A percentile compares a stretch with the other conserved stretches of the same genome.
Evolutionary conservation across 78 protist species (phyloP).

Genomic region (Chrysochromulina parva): DNA sequence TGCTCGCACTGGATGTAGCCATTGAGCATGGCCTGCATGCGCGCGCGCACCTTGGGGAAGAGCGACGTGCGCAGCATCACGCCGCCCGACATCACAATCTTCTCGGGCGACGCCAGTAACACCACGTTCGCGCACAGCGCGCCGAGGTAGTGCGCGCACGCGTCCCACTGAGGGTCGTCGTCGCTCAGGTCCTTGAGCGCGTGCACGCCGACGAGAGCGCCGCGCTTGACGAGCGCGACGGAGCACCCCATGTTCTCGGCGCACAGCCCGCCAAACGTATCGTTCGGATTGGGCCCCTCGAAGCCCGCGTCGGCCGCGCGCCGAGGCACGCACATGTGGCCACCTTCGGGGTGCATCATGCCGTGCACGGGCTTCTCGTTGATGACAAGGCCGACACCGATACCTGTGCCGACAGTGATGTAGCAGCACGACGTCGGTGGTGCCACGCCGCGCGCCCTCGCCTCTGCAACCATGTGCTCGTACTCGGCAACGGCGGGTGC

Average conservation of each 20-base stretch:
- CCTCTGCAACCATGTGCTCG: neutral
- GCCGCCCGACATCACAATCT: conserved; percentile 85
- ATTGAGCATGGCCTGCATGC: conserved; percentile 34
- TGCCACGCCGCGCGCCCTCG: neutral
- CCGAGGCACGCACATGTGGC: conserved; percentile 64
- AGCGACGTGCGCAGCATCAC: conserved; percentile 69
- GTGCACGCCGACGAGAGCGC: conserved; percentile 31
- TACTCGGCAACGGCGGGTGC: conserved; percentile 81
- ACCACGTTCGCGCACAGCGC: conserved; percentile 68
- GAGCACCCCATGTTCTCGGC: conserved; percentile 37
- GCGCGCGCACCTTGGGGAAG: conserved; percentile 49
- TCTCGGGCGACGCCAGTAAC: conserved; percentile 52
- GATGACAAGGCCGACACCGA: conserved; percentile 85
- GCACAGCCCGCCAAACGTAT: conserved; percentile 69
- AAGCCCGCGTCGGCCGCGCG: conserved; percentile 17
- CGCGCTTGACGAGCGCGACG: conserved; percentile 67
- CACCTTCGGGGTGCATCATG: conserved; percentile 84
- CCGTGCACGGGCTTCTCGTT: conserved; percentile 65
- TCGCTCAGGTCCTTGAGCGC: conserved; percentile 50
- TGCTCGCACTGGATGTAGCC: conserved; percentile 61
- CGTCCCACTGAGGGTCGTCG: conserved; percentile 70
- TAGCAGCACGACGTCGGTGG: conserved; percentile 57
- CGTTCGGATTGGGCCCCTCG: conserved; percentile 76
- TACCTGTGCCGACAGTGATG: conserved; percentile 89
- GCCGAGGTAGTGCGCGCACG: conserved; percentile 77